Percentiles rank a stretch among this genome's conserved stretches.
Conservation (phyloP, 441 rosid species). For the Gossypium schwendimanii region DNA sequence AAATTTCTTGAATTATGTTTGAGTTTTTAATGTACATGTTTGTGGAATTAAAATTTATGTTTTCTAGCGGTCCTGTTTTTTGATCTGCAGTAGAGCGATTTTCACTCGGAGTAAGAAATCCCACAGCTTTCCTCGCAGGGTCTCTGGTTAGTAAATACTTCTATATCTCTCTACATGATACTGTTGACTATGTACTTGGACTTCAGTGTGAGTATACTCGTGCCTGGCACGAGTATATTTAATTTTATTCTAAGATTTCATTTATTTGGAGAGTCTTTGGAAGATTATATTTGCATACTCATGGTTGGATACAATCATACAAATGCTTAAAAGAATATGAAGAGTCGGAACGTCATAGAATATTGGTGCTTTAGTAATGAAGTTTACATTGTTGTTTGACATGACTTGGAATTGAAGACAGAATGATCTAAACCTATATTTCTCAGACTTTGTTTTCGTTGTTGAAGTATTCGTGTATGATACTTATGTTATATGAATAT, state of each 20-base stretch:
- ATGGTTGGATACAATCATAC: background rate
- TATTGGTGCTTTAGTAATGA: background rate
- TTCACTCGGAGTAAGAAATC: constrained; percentile 76
- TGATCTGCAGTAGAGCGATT: constrained; percentile 68
- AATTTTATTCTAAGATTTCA: background rate
- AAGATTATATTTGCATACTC: background rate
- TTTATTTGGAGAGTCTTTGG: background rate
- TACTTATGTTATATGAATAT: too few relatives aligned
- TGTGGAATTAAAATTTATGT: background rate
- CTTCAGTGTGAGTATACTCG: background rate
- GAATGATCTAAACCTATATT: too few relatives aligned
- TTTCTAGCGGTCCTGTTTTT: constrained; percentile 13
- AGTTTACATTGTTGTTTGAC: background rate
- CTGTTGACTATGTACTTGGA: background rate
- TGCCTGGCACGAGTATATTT: background rate
- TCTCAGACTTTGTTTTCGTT: too few relatives aligned
- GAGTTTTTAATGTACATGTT: background rate
- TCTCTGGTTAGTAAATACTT: constrained; percentile 45
- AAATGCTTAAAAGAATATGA: too few relatives aligned
- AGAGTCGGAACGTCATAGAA: too few relatives aligned
- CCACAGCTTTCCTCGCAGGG: constrained; percentile 77
- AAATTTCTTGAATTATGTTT: background rate
- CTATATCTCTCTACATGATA: background rate
- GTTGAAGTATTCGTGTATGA: too few relatives aligned
- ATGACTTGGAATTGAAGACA: too few relatives aligned